Conservation (phyloP, 2,329 filamentous ascomycete species). For the Aureobasidium sp. region DNA sequence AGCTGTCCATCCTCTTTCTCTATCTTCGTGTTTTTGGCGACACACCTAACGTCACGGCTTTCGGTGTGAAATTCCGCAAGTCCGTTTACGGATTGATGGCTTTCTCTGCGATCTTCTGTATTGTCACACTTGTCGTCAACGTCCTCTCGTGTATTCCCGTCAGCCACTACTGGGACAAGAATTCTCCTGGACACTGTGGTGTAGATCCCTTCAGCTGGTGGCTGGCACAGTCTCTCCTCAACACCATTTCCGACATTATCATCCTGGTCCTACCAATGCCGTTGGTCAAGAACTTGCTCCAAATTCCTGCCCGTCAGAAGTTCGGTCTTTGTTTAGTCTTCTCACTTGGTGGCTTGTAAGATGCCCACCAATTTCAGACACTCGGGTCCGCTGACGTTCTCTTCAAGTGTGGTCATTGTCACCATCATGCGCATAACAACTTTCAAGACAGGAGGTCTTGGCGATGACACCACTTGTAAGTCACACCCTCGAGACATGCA, state of each 20-base stretch:
- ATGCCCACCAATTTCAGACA: not conserved
- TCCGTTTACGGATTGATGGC: constrained; percentile 22
- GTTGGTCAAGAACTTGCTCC: constrained; percentile 21
- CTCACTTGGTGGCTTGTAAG: constrained; percentile 24
- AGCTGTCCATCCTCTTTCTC: constrained; percentile 13
- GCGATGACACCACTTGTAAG: constrained; percentile 20
- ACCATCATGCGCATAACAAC: constrained; percentile 22
- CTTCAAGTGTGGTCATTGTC: constrained; percentile 20
- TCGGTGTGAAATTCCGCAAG: constrained; percentile 21
- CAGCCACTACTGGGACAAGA: constrained; percentile 27
- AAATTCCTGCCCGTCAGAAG: constrained; percentile 22
- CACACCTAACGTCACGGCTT: constrained; percentile 43
- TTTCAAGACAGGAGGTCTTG: constrained; percentile 16
- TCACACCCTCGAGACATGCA: not conserved
- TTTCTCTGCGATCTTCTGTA: constrained; percentile 24
- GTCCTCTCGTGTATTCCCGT: constrained; percentile 30
- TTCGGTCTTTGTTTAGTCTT: constrained; percentile 24
- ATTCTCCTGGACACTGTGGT: constrained; percentile 25
- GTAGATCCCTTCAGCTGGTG: constrained; percentile 23
- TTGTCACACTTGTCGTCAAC: constrained; percentile 27
- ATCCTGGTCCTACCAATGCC: constrained; percentile 25
- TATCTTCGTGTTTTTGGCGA: constrained; percentile 30
- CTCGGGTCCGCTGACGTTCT: constrained; percentile 2
- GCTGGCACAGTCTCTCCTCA: constrained; percentile 18
- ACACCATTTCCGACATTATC: constrained; percentile 25